Percentiles rank a stretch among this genome's conserved stretches.
Conservation (phyloP, 331 rosid genomes). For the Malus hybrid region DNA sequence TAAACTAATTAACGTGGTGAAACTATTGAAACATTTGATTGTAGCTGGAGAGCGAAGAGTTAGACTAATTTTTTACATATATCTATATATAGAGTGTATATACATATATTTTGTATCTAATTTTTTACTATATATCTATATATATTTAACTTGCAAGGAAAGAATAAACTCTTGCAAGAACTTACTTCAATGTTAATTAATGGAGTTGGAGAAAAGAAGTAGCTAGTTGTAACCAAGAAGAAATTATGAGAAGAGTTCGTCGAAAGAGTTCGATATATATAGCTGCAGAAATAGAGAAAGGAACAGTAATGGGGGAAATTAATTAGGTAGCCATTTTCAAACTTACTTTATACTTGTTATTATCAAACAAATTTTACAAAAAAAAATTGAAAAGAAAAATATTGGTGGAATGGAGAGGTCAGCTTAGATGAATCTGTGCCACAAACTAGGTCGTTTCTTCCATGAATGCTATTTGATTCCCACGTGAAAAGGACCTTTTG, state of each 20-base stretch:
- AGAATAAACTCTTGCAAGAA: not conserved
- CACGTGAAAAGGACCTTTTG: slow-evolving; percentile 4
- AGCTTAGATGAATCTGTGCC: slow-evolving; percentile 21
- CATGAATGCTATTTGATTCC: slow-evolving; percentile 21
- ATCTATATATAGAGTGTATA: too few species aligned
- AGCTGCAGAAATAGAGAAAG: slow-evolving; percentile 7
- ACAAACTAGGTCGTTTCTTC: slow-evolving; percentile 21
- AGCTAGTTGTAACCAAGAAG: not conserved
- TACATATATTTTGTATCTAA: too few species aligned
- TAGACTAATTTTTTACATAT: too few species aligned
- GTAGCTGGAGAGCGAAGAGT: too few species aligned
- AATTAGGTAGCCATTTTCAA: slow-evolving; percentile 21
- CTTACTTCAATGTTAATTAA: not conserved
- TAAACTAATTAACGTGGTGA: not conserved
- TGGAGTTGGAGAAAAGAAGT: not conserved
- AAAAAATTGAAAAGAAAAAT: slow-evolving; percentile 7
- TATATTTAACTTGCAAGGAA: not conserved
- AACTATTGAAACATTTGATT: not conserved
- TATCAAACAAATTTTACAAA: not conserved
- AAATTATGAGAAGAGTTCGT: slow-evolving; percentile 14
- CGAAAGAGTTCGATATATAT: slow-evolving; percentile 29
- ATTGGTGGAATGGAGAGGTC: slow-evolving; percentile 10
- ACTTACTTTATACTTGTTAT: not conserved
- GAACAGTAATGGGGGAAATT: not conserved
- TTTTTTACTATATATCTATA: not conserved